These are phyloP conservation scores for Euphorbia pulcherrima DNA, from an alignment of 345 rosid species.

Conservation along the genomic window DNA sequence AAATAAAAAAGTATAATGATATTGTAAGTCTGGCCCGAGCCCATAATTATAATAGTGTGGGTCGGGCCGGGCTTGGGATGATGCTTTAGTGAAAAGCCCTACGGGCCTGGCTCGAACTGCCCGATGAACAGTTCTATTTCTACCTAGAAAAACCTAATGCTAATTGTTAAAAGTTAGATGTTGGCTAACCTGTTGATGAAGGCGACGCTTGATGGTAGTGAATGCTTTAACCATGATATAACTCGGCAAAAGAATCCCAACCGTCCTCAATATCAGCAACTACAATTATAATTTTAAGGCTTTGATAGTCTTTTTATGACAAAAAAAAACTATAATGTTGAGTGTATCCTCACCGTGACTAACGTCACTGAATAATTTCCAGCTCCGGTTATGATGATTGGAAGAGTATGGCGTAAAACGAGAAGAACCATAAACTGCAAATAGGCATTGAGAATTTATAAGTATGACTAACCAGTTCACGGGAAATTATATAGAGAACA, in stretches of 20 bases:
- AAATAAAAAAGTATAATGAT: too few relatives aligned
- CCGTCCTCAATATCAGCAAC: slow-evolving; percentile 50
- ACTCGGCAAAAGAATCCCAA: slow-evolving; percentile 61
- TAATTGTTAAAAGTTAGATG: background rate
- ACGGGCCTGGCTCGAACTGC: too few relatives aligned
- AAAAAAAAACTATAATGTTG: background rate
- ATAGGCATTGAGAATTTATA: slow-evolving; percentile 7
- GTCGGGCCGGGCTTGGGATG: too few relatives aligned
- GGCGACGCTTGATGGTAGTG: slow-evolving; percentile 42
- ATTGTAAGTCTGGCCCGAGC: too few relatives aligned
- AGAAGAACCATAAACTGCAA: slow-evolving; percentile 67
- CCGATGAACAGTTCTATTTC: too few relatives aligned
- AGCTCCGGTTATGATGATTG: slow-evolving; percentile 47
- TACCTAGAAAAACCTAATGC: too few relatives aligned
- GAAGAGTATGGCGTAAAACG: slow-evolving; percentile 66
- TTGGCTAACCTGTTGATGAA: slow-evolving; percentile 39
- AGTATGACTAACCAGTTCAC: too few relatives aligned
- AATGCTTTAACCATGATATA: slow-evolving; percentile 53
- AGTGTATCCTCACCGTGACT: slow-evolving; percentile 43
- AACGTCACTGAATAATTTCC: slow-evolving; percentile 54
- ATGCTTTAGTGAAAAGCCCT: too few relatives aligned
- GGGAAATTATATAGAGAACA: too few relatives aligned
- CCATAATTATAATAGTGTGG: too few relatives aligned
- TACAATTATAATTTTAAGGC: slow-evolving; percentile 23
- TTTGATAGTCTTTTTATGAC: background rate